Base-by-base conservation (phyloP, 1,284 basidiomycete genomes). In the Trichosporon sp. region DNA sequence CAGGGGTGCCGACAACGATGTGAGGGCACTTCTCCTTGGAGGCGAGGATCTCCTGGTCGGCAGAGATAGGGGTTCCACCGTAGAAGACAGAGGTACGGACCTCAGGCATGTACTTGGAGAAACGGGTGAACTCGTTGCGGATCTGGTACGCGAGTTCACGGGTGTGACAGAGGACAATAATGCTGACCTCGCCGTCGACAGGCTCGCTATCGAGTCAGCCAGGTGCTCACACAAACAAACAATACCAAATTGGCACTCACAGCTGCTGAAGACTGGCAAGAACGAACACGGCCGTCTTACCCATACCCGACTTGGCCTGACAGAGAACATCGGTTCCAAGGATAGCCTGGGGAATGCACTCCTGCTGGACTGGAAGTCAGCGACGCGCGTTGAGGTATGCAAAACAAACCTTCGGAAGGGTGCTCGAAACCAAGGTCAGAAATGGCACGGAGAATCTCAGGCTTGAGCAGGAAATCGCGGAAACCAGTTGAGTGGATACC, bases 61-160 rank as follows among this genome's bases (percentile, higher is more conserved):
- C 95, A 76, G 91, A 89, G 76, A 98, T 93, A 71, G 94, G 92
- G 63, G 93, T 98, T 76, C 97, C 97, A 76, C 97, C 97, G 85
- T 96, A 99, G 86, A 99, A 97, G 76, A 98, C 98, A 83, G 90
- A 90, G 80, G 98, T 96, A 76, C 96, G 92, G 78, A 99, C 94
- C 77, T 97, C 93, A 69, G 97, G 96, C 96, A 99, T 98, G 88
- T 98, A 99, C 88, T 99, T 98, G 78, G 94, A 94, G 87, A 99
- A 99, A 69, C 97, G 93, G 68, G 92, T 91, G 87, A 99, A 99
- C 87, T 99, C 97, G 87, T 99, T 99, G 87, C 96, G 95, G 87
- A 99, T 99, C 87, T 99, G 97, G 88, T 95, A 99, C 59, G 97
- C 97, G 69, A 99, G 89, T 87, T 99, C 97, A 79, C 97, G 93